Conservation (phyloP, 164 flowering plant species). For the Chloranthus sessilifolius region DNA sequence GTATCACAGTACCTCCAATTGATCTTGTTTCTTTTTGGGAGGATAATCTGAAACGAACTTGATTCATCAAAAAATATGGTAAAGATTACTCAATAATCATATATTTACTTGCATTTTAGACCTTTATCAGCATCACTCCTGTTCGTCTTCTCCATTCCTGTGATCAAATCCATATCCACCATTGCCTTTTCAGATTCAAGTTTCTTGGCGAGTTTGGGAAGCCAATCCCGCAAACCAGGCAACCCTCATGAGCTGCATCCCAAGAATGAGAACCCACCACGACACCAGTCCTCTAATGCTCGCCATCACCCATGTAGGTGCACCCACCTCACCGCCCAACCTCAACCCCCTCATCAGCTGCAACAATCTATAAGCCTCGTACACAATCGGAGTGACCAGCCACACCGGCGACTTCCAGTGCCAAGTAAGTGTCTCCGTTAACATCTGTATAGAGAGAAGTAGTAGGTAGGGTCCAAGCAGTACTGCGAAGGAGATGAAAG, state of each 20-base stretch:
- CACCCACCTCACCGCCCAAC: slow-evolving; percentile 64
- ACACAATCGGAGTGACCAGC: slow-evolving; percentile 85
- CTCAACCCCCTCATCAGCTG: slow-evolving; percentile 88
- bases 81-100: too few species aligned
- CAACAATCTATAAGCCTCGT: slow-evolving; percentile 75
- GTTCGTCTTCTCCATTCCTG: too few species aligned
- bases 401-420: slow-evolving; percentile 93
- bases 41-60: neutral
- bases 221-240: slow-evolving; percentile 91
- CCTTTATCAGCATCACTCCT: too few species aligned
- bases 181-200: slow-evolving; percentile 3
- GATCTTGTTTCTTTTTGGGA: neutral
- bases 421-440: slow-evolving; percentile 90
- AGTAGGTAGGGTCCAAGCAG: slow-evolving; percentile 78
- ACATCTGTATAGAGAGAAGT: slow-evolving; percentile 65
- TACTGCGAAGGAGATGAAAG: slow-evolving; percentile 52
- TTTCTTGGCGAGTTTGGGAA: slow-evolving; percentile 24
- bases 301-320: slow-evolving; percentile 74
- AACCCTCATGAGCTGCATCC: slow-evolving; percentile 94
- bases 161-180: too few species aligned
- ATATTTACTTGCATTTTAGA: too few species aligned
- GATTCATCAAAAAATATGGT: too few species aligned
- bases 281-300: slow-evolving; percentile 68
- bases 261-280: slow-evolving; percentile 91
- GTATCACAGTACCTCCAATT: neutral